Evolutionary conservation across 176 grass and related monocot genomes (phyloP).

Genomic region (Eremochloa ophiuroides): DNA sequence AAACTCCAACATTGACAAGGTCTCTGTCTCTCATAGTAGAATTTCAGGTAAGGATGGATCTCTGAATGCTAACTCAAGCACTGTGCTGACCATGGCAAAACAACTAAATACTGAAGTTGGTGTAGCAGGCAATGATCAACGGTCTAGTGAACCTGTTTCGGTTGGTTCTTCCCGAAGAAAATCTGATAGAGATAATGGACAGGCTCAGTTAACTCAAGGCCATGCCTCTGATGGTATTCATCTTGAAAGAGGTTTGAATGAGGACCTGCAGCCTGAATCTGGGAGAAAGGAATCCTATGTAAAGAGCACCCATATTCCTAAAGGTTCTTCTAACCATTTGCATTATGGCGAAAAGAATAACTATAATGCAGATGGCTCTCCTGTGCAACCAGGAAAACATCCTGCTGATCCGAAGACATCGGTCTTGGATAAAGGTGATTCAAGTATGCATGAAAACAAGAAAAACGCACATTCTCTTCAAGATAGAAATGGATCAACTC

Average conservation of each 20-base stretch:
- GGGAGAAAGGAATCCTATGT: conserved; percentile 37
- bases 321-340: conserved; percentile 36
- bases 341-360: conserved; percentile 42
- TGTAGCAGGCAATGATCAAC: conserved; percentile 37
- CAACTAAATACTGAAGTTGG: conserved; percentile 42
- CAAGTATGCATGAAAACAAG: conserved; percentile 22
- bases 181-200: conserved; percentile 45
- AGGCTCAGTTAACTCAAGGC: conserved; percentile 31
- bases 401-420: conserved; percentile 17
- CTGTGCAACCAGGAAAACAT: conserved; percentile 30
- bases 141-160: conserved; percentile 36
- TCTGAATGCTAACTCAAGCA: conserved; percentile 45
- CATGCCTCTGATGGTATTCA: conserved; percentile 21
- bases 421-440: conserved; percentile 38
- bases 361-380: conserved; percentile 27
- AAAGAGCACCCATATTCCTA: conserved; percentile 37
- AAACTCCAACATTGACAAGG: conserved; percentile 53
- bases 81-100: conserved; percentile 24
- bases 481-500: conserved; percentile 38
- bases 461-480: conserved; percentile 32
- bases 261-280: conserved; percentile 41
- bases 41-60: conserved; percentile 50
- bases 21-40: conserved; percentile 46
- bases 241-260: conserved; percentile 24
- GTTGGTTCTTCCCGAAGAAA: conserved; percentile 40